A percentile compares a stretch with the other conserved stretches of the same genome.
These are phyloP conservation scores for Blastobotrys elegans DNA, from an alignment of 1,139 yeast species.

Conservation along the genomic window DNA sequence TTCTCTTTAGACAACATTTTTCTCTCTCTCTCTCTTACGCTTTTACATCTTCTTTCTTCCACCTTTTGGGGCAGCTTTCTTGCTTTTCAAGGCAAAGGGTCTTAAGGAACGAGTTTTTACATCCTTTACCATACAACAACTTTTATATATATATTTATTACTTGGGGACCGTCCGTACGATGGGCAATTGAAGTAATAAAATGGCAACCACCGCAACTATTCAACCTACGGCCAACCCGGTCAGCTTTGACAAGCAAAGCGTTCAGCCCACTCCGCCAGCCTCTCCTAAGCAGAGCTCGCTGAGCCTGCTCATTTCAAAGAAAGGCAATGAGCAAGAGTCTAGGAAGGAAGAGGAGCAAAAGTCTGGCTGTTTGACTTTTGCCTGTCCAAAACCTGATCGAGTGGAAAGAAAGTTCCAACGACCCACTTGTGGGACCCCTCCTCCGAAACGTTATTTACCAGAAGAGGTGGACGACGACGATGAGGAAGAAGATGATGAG, in stretches of 20 bases:
- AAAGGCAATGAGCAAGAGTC: background rate
- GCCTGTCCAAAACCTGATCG: slow-evolving; percentile 15
- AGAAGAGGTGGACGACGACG: slow-evolving; percentile 3
- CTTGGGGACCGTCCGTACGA: no score
- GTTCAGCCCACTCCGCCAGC: slow-evolving; percentile 8
- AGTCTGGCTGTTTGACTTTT: slow-evolving; percentile 11
- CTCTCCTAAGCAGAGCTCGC: slow-evolving; percentile 3
- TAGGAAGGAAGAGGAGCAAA: background rate
- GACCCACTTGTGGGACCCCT: slow-evolving; percentile 9
- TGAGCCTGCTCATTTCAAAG: slow-evolving; percentile 1
- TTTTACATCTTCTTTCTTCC: background rate
- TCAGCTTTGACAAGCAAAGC: background rate
- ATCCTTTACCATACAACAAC: no score
- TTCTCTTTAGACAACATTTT: no score
- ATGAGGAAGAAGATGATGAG: slow-evolving; percentile 2
- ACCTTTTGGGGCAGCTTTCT: background rate
- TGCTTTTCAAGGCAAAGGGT: background rate
- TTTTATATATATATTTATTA: no score
- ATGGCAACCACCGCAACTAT: background rate
- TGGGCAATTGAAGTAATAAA: no score
- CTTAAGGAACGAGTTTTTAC: background rate
- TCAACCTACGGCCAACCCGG: background rate
- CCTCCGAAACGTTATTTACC: slow-evolving; percentile 6
- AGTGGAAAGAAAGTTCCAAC: slow-evolving; percentile 4
- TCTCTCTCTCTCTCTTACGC: background rate